These are phyloP conservation scores for Raphidocelis subcapitata DNA, from an alignment of 139 green algal genomes.

Conservation along the genomic window DNA sequence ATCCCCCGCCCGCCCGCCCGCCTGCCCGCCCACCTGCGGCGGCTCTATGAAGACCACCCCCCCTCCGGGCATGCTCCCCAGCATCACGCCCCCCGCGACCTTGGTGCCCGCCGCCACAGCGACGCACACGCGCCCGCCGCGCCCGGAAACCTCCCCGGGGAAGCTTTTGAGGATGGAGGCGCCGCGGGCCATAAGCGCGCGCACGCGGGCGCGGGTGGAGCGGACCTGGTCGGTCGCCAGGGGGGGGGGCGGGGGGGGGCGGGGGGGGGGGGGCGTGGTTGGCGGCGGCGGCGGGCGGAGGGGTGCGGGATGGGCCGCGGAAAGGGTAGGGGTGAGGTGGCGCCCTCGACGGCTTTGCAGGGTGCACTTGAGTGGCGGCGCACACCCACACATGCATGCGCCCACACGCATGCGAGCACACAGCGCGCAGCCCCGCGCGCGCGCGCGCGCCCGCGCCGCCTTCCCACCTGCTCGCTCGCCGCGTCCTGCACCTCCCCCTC, in stretches of 20 bases:
- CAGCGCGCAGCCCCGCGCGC: too few species aligned
- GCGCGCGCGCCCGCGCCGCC: too few species aligned
- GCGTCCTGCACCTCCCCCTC: conserved; percentile 49
- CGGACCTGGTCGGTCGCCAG: conserved; percentile 24
- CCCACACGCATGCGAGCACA: too few species aligned
- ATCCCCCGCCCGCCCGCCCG: too few species aligned
- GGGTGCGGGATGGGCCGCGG: too few species aligned
- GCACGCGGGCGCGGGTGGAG: conserved; percentile 39
- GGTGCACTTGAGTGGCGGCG: too few species aligned
- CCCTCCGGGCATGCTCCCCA: conserved; percentile 13
- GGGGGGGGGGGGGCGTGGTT: too few species aligned
- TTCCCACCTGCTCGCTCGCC: conserved; percentile 61
- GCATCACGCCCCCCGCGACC: conserved; percentile 22
- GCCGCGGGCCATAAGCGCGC: conserved; percentile 48
- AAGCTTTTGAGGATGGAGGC: conserved; percentile 56
- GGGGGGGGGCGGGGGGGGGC: too few species aligned
- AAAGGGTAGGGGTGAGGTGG: too few species aligned
- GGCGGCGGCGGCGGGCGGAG: too few species aligned
- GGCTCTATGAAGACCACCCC: conserved; percentile 19
- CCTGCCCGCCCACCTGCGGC: background rate
- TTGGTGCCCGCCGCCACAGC: conserved; percentile 41
- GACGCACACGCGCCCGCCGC: conserved; percentile 67
- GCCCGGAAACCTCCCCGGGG: conserved; percentile 65
- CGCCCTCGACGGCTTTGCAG: too few species aligned
- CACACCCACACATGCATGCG: too few species aligned